These are phyloP conservation scores for Podila epigama DNA, from an alignment of 192 early-diverging fungal species.

Conservation along the genomic window DNA sequence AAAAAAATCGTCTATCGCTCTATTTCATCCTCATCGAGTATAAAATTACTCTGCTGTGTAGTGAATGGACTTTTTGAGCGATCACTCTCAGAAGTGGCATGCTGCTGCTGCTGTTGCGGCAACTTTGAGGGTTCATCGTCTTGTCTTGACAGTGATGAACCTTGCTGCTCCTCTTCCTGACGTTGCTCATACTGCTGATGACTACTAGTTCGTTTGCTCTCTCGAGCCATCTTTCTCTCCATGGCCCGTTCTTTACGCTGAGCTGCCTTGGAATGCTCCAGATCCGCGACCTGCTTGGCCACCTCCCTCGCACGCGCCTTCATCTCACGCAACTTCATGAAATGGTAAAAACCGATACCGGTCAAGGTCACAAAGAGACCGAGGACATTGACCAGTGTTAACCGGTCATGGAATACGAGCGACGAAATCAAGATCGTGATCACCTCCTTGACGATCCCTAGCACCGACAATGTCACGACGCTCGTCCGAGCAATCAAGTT, in stretches of 20 bases:
- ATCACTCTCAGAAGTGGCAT: background rate
- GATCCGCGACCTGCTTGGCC: slow-evolving; percentile 32
- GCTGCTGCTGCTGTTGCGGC: background rate
- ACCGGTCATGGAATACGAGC: slow-evolving; percentile 82
- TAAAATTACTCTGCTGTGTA: slow-evolving; percentile 1
- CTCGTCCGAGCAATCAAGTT: slow-evolving; percentile 82
- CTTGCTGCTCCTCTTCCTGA: too few species aligned
- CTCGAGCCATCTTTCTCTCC: background rate
- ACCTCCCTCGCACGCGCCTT: slow-evolving; percentile 15
- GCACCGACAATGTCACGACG: slow-evolving; percentile 88
- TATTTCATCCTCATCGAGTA: slow-evolving; percentile 29
- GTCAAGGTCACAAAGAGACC: slow-evolving; percentile 84
- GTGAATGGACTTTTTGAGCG: background rate
- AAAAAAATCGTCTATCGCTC: background rate
- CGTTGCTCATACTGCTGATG: slow-evolving; percentile 1
- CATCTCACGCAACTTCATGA: slow-evolving; percentile 64
- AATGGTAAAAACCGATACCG: slow-evolving; percentile 83
- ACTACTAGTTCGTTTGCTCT: background rate
- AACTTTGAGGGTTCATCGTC: too few species aligned
- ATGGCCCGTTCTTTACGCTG: background rate
- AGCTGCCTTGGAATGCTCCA: background rate
- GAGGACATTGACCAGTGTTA: slow-evolving; percentile 75
- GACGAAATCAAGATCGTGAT: slow-evolving; percentile 77
- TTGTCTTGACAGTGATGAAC: background rate
- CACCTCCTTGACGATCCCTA: slow-evolving; percentile 89